Evolutionary conservation across 148 eudicot genomes (phyloP), one percentile per base, ranked within the genome.

Genomic region (Arbutus unedo): DNA sequence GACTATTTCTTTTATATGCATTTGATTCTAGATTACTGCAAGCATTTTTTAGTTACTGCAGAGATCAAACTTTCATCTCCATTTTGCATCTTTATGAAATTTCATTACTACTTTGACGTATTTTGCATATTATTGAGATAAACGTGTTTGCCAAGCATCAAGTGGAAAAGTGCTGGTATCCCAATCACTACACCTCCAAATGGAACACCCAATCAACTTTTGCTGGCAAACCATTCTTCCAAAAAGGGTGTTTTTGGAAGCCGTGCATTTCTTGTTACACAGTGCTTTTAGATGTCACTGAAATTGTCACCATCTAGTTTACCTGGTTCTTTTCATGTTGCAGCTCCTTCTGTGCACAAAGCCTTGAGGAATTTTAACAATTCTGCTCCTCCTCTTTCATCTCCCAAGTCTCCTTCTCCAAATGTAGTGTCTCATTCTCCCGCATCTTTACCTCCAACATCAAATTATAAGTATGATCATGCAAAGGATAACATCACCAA

Each of bases 101-200:
- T 18, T 41, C 66, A 25, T 10, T 18, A 55, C 19, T 8, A 55
- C 45, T 56, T 56, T 55, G 31, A 38, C 11, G 0, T 4, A 19
- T 60, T 45, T 78, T 82, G 38, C 45, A 25, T 67, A 25, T 66
- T 9, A 76, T 62, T 56, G 73, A 66, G 53, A 47, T 21, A 23
- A 51, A 66, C 71, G 15, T 78, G 72, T 76, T 19, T 83, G n/a
- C 84, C 87, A 68, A 82, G 83, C 78, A 79, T 77, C 56, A 77
- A 55, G 43, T 7, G 25, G 43, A 77, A 74, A 86, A 60, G 73
- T 77, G 82, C 80, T 64, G 74, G 70, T 8, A 57, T 45, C 23
- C 89, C 89, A 78, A 81, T 85, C 81, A 86, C 87, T 83, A 86
- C 88, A 83, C 89, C 90, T 25, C 25, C 83, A 51, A 80, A 84